Evolutionary conservation across 306 rosid genomes (phyloP).

Genomic region (Ormosia emarginata): DNA sequence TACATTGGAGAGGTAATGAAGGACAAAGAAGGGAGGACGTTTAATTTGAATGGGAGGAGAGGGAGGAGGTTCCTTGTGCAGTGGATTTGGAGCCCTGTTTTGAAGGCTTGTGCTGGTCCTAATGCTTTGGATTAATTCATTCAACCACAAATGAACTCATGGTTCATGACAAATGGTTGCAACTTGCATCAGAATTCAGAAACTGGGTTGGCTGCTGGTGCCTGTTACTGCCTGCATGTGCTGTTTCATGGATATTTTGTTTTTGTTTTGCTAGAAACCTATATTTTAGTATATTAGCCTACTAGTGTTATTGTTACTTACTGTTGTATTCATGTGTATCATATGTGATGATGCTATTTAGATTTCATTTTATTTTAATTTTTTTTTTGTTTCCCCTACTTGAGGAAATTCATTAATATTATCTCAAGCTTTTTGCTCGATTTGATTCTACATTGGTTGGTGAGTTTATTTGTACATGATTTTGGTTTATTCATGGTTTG

Average conservation of each 20-base stretch:
- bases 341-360: not conserved
- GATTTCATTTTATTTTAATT: not conserved
- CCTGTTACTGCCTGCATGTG: not conserved
- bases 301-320: too few relatives aligned
- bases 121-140: slow-evolving; percentile 58
- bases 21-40: slow-evolving; percentile 59
- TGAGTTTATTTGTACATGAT: not conserved
- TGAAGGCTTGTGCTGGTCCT: slow-evolving; percentile 91
- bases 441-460: not conserved
- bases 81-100: slow-evolving; percentile 88
- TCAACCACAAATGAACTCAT: too few relatives aligned
- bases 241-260: not conserved
- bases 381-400: not conserved
- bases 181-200: too few relatives aligned
- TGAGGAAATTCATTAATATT: slow-evolving; percentile 11
- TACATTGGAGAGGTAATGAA: slow-evolving; percentile 80
- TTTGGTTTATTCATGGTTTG: too few relatives aligned
- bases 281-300: too few relatives aligned
- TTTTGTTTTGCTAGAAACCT: too few relatives aligned
- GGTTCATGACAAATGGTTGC: too few relatives aligned
- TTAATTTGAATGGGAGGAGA: slow-evolving; percentile 63
- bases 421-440: not conserved
- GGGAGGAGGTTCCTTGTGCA: slow-evolving; percentile 71
- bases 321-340: not conserved
- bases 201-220: too few relatives aligned